Evolutionary conservation across 139 green algal species (phyloP).

Genomic region (Chlamydomonas applanata): DNA sequence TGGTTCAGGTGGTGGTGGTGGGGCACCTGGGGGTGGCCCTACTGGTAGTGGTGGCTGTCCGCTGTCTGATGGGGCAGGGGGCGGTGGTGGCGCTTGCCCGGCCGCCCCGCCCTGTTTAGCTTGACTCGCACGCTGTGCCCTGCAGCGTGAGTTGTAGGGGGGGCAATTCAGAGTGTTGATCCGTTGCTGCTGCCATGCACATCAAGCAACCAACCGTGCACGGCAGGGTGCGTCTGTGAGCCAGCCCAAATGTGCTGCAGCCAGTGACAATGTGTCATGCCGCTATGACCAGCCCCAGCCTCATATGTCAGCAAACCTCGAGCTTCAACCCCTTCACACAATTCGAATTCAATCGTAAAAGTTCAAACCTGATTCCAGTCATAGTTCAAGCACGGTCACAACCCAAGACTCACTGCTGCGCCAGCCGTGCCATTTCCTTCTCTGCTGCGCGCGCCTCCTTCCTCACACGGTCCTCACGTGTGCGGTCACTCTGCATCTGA

Average conservation of each 20-base stretch:
- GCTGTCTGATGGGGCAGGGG: not conserved
- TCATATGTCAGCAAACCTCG: not conserved
- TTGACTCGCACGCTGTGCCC: no score
- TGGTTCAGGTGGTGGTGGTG: not conserved
- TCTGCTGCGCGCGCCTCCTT: constrained; percentile 30
- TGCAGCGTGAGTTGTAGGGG: no score
- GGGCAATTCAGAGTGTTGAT: no score
- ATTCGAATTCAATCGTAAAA: no score
- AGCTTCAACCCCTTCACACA: no score
- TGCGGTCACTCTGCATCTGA: constrained; percentile 29
- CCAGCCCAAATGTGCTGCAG: no score
- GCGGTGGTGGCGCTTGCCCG: not conserved
- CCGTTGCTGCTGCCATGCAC: no score
- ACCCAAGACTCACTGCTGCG: constrained; percentile 28
- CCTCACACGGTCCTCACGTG: constrained; percentile 20
- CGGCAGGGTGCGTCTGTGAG: no score
- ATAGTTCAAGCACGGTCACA: not conserved
- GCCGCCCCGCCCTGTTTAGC: not conserved
- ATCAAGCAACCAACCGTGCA: no score
- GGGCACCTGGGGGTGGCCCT: not conserved
- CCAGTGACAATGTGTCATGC: not conserved
- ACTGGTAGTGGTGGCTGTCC: not conserved
- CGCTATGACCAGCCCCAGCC: not conserved
- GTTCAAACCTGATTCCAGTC: no score
- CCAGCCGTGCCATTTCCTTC: constrained; percentile 40